phyloP scores from a whole-genome alignment of 2,329 filamentous ascomycete species.

The Leptographium galeiforme region DNA sequence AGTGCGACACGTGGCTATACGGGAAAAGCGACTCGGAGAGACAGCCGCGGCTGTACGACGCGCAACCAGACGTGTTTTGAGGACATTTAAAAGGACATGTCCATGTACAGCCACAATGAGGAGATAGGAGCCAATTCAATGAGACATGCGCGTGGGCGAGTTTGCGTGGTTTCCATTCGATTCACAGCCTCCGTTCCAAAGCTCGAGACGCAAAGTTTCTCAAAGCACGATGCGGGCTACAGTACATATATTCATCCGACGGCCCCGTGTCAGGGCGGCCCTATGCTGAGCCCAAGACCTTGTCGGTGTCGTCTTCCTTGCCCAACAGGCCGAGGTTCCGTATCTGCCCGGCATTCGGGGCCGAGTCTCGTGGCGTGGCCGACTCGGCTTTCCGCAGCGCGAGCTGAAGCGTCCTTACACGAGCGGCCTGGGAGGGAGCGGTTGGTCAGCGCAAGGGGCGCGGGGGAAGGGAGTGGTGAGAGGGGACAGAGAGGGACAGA shows the following conservation, averaged over 20 bases:
- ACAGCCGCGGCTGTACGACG: not conserved
- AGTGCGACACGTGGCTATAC: not conserved
- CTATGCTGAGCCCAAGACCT: slow-evolving; percentile 28
- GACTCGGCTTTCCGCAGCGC: slow-evolving; percentile 74
- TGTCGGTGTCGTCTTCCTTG: slow-evolving; percentile 68
- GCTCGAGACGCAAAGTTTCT: not conserved
- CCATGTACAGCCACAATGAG: not conserved
- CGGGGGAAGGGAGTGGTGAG: no score
- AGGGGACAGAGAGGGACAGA: slow-evolving; percentile 22
- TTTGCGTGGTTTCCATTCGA: not conserved
- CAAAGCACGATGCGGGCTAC: not conserved
- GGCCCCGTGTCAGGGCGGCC: not conserved
- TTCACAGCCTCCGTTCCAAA: not conserved
- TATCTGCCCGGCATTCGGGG: slow-evolving; percentile 74
- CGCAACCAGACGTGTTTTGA: not conserved
- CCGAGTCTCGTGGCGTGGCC: slow-evolving; percentile 63
- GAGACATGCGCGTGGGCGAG: not conserved
- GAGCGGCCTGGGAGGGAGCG: slow-evolving; percentile 47
- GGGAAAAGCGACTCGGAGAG: no score
- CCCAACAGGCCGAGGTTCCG: slow-evolving; percentile 71
- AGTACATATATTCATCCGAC: not conserved
- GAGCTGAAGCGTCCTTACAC: slow-evolving; percentile 64
- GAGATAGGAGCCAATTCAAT: not conserved
- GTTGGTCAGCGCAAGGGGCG: not conserved
- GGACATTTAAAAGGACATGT: no score